Evolutionary conservation across 345 rosid species (phyloP).

Genomic region (Salix suchowensis): DNA sequence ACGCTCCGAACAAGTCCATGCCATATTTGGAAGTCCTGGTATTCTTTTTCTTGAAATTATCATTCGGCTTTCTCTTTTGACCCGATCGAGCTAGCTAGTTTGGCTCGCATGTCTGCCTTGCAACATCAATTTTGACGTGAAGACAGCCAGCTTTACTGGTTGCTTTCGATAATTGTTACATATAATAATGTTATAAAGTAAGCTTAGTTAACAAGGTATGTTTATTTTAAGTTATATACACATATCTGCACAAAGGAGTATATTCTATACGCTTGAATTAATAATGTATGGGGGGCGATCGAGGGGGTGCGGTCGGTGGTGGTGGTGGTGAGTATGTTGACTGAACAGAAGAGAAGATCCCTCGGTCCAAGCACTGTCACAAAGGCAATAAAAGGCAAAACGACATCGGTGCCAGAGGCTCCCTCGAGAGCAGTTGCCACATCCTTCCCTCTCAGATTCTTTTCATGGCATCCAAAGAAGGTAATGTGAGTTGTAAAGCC

Average conservation of each 20-base stretch:
- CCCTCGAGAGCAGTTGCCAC: slow-evolving; percentile 45
- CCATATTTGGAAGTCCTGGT: slow-evolving; percentile 8
- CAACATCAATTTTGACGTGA: not conserved
- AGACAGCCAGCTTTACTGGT: not conserved
- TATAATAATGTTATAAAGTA: not conserved
- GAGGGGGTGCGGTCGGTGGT: not conserved
- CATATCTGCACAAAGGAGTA: not conserved
- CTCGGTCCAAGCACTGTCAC: slow-evolving; percentile 32
- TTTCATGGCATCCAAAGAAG: slow-evolving; percentile 52
- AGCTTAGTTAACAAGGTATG: not conserved
- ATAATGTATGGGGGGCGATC: not conserved
- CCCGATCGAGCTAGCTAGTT: not conserved
- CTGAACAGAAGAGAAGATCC: slow-evolving; percentile 37
- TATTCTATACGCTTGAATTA: not conserved
- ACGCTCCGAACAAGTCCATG: not conserved
- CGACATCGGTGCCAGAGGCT: slow-evolving; percentile 28
- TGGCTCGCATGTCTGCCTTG: not conserved
- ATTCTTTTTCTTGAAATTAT: not conserved
- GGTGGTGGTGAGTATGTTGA: slow-evolving; percentile 23
- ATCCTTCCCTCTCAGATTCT: slow-evolving; percentile 30
- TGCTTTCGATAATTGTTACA: not conserved
- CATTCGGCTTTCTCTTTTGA: not conserved
- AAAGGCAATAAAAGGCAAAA: slow-evolving; percentile 34
- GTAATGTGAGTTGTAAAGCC: slow-evolving; percentile 43
- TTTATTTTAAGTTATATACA: not conserved